Percentiles rank a stretch among this genome's conserved stretches.
phyloP scores from a whole-genome alignment of 1,284 basidiomycete species.

The Blastosporella zonata region DNA sequence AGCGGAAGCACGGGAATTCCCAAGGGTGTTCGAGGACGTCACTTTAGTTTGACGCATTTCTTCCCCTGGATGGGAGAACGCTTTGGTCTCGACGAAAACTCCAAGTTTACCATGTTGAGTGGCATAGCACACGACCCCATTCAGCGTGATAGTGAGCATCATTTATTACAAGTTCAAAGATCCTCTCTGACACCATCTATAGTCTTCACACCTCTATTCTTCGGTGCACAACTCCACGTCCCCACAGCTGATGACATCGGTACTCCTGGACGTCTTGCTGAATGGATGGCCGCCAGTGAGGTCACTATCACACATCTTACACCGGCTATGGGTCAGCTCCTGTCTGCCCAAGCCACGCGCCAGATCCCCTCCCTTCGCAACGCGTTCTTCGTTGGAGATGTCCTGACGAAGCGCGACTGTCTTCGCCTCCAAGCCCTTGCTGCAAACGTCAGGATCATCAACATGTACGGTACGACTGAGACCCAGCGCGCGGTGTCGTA shows the following conservation, averaged over 20 bases:
- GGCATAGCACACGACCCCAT: conserved; percentile 99
- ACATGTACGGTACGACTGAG: conserved; percentile 99
- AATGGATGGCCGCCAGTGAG: conserved; percentile 95
- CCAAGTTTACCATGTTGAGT: conserved; percentile 97
- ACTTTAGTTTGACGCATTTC: conserved; percentile 97
- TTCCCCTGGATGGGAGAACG: conserved; percentile 99
- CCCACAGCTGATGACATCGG: conserved; percentile 98
- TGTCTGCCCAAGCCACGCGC: conserved; percentile 91
- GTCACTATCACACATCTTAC: conserved; percentile 96
- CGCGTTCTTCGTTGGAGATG: conserved; percentile 99
- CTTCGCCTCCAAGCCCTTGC: conserved; percentile 93
- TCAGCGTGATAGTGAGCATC: conserved; percentile 89
- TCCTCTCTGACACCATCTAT: conserved; percentile 9
- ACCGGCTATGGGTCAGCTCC: conserved; percentile 98
- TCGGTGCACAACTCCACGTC: conserved; percentile 94
- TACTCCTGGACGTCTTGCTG: conserved; percentile 93
- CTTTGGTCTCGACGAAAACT: conserved; percentile 75
- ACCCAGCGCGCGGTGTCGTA: conserved; percentile 99
- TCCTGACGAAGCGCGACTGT: conserved; percentile 98
- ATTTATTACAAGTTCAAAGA: conserved; percentile 1
- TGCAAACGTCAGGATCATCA: conserved; percentile 91
- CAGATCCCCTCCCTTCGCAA: conserved; percentile 86
- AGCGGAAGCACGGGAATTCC: conserved; percentile 98
- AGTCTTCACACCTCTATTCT: conserved; percentile 99
- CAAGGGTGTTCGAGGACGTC: conserved; percentile 94